These are phyloP conservation scores for Trichoderma citrinoviride DNA, from an alignment of 2,329 filamentous ascomycete genomes.

Conservation along the genomic window DNA sequence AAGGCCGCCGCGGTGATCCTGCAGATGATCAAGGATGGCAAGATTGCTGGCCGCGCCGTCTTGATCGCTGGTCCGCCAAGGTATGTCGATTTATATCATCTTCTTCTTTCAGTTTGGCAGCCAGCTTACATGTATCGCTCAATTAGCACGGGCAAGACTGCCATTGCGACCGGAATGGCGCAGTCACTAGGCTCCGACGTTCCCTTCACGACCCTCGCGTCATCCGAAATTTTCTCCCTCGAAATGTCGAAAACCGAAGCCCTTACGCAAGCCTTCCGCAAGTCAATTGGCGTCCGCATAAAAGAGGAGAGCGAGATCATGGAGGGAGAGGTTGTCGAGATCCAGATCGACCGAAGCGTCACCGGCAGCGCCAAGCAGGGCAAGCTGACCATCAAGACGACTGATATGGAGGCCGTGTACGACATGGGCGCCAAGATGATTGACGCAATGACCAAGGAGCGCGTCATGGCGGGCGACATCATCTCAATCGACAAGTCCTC, in stretches of 20 bases:
- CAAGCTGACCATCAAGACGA: slow-evolving; percentile 98
- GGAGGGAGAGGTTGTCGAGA: slow-evolving; percentile 97
- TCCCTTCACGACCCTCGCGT: slow-evolving; percentile 92
- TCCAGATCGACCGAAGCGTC: slow-evolving; percentile 95
- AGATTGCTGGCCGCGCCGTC: slow-evolving; percentile 93
- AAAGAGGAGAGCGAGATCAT: slow-evolving; percentile 99
- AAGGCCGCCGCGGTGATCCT: slow-evolving; percentile 95
- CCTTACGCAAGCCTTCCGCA: slow-evolving; percentile 96
- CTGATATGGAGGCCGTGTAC: slow-evolving; percentile 99
- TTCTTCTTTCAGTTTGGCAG: not conserved
- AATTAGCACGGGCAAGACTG: slow-evolving; percentile 88
- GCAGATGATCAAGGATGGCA: slow-evolving; percentile 98
- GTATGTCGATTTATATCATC: slow-evolving; percentile 40
- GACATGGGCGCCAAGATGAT: slow-evolving; percentile 99
- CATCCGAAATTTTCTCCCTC: slow-evolving; percentile 95
- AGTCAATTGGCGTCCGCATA: slow-evolving; percentile 96
- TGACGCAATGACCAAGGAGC: slow-evolving; percentile 98
- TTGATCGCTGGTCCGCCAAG: slow-evolving; percentile 92
- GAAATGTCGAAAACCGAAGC: slow-evolving; percentile 99
- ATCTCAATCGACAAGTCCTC: slow-evolving; percentile 98
- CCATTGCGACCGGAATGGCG: slow-evolving; percentile 98
- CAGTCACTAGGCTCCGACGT: slow-evolving; percentile 93
- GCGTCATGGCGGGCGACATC: slow-evolving; percentile 97
- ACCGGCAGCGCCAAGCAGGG: slow-evolving; percentile 97
- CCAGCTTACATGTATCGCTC: not conserved